Evolutionary conservation across 1,284 basidiomycete species (phyloP).

Genomic region (Cutaneotrichosporon arboriforme): DNA sequence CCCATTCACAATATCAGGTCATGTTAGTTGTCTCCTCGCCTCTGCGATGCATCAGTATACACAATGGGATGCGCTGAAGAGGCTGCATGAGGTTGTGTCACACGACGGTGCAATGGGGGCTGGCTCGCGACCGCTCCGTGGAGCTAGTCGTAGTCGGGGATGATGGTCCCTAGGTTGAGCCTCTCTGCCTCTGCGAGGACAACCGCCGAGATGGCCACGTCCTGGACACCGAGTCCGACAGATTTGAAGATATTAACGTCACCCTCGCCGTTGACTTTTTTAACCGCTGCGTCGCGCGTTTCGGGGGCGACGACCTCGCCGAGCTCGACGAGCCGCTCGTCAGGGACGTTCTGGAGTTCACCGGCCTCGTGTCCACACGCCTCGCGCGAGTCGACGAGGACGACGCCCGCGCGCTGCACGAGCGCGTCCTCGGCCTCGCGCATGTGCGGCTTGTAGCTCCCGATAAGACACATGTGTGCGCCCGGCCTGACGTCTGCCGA

Average conservation of each 20-base stretch:
- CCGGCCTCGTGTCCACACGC: constrained; percentile 70
- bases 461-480: constrained; percentile 68
- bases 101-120: no score
- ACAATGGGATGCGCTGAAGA: no score
- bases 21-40: constrained; percentile 1
- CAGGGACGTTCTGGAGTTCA: constrained; percentile 54
- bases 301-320: constrained; percentile 9
- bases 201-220: constrained; percentile 45
- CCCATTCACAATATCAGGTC: neutral
- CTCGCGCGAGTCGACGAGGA: constrained; percentile 67
- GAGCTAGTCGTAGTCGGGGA: constrained; percentile 36
- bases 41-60: constrained; percentile 1
- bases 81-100: no score
- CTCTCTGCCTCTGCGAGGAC: constrained; percentile 38
- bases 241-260: constrained; percentile 47
- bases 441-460: constrained; percentile 70
- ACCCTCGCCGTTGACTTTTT: constrained; percentile 10
- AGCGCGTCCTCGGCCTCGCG: constrained; percentile 63
- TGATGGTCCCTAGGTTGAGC: constrained; percentile 30
- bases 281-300: neutral
- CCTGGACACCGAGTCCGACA: constrained; percentile 48
- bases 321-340: constrained; percentile 12
- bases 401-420: constrained; percentile 52
- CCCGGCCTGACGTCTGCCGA: constrained; percentile 53
- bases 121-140: neutral